phyloP scores from a whole-genome alignment of 148 eudicot species.

The Silene uniflora region DNA sequence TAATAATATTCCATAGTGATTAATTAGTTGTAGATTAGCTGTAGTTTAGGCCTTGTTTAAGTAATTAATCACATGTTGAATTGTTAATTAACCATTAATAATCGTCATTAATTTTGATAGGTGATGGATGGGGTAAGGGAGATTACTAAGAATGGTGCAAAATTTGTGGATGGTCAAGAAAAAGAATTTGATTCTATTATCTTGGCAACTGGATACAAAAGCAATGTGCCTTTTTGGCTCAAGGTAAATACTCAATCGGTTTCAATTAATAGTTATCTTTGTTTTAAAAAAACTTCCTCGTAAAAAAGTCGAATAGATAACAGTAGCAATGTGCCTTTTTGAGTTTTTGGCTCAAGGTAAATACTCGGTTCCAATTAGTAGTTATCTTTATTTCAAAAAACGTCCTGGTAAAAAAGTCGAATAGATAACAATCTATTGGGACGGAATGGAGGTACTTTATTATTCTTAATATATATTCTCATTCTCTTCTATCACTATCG shows the following conservation, averaged over 20 bases:
- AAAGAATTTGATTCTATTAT: constrained; percentile 70
- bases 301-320: too few relatives aligned
- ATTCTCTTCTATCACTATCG: constrained; percentile 67
- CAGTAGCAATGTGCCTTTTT: too few relatives aligned
- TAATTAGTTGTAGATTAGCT: constrained; percentile 1
- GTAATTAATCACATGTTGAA: constrained; percentile 15
- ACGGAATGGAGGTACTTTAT: too few relatives aligned
- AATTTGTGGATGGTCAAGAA: constrained; percentile 71
- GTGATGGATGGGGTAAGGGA: constrained; percentile 76
- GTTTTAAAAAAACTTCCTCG: too few relatives aligned
- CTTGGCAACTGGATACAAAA: constrained; percentile 81
- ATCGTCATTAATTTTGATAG: constrained; percentile 24
- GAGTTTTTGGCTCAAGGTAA: too few relatives aligned
- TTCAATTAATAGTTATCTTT: too few relatives aligned
- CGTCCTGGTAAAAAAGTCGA: constrained; percentile 20
- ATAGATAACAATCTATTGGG: too few relatives aligned
- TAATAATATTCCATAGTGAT: background rate
- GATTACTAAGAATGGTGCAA: constrained; percentile 76
- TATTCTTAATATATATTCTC: constrained; percentile 25
- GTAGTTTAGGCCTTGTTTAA: background rate
- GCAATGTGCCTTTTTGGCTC: constrained; percentile 87
- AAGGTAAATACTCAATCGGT: too few relatives aligned
- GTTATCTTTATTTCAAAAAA: too few relatives aligned
- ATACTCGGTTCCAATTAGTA: too few relatives aligned
- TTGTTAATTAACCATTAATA: background rate